Conservation (phyloP, 2,329 filamentous ascomycete genomes). For the Fusarium papillatum region DNA sequence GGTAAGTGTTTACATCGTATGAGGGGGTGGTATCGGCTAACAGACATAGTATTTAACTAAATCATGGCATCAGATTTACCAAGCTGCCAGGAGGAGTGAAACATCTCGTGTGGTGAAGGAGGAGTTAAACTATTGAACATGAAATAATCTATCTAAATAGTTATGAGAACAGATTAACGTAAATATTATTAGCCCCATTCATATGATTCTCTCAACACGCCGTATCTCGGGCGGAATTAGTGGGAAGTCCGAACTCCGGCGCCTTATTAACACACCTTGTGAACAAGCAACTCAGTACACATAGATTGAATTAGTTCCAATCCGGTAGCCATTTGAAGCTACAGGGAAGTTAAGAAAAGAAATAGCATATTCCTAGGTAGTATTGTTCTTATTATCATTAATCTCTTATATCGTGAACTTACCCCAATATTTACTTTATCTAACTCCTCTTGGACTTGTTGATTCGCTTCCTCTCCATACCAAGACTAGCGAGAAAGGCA, state of each 20-base stretch:
- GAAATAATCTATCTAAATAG: no score
- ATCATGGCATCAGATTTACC: no score
- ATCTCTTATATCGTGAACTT: neutral
- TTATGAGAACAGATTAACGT: no score
- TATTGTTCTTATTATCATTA: neutral
- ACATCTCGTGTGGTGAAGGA: no score
- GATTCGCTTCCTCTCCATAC: conserved; percentile 35
- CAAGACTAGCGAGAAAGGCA: conserved; percentile 33
- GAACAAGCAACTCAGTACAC: neutral
- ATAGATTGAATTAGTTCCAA: no score
- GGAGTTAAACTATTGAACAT: no score
- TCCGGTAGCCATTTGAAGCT: no score
- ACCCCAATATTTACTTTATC: neutral
- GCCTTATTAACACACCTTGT: neutral
- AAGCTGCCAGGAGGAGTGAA: no score
- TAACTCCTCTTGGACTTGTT: conserved; percentile 15
- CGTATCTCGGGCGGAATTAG: neutral
- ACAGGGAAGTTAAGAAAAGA: no score
- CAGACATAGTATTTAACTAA: no score
- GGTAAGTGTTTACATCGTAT: neutral
- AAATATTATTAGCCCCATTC: no score
- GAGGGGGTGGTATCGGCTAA: neutral
- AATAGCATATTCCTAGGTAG: neutral
- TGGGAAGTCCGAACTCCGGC: neutral
- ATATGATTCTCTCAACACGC: neutral